phyloP scores from a whole-genome alignment of 306 rosid species.

The Dryas drummondii region DNA sequence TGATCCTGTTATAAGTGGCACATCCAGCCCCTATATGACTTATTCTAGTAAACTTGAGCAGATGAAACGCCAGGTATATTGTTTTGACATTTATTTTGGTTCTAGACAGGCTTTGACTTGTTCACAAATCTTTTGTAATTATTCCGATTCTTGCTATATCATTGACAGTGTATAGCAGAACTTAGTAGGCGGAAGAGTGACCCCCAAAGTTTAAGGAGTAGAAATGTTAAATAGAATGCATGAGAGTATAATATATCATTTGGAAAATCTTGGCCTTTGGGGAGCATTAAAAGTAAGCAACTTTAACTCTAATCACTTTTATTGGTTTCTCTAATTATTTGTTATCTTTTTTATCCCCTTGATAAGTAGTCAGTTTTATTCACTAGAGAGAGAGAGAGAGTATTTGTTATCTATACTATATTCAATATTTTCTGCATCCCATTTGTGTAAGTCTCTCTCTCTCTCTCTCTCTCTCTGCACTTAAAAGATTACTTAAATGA shows the following conservation, averaged over 20 bases:
- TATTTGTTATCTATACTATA: not conserved
- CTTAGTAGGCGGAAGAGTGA: slow-evolving; percentile 46
- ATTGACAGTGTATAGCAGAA: slow-evolving; percentile 58
- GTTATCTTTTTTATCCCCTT: not conserved
- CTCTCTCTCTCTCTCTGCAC: too few relatives aligned
- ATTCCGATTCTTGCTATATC: slow-evolving; percentile 21
- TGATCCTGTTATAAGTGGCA: slow-evolving; percentile 38
- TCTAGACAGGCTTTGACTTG: slow-evolving; percentile 13
- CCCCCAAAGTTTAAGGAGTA: slow-evolving; percentile 50
- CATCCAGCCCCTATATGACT: slow-evolving; percentile 31
- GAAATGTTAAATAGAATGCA: slow-evolving; percentile 69
- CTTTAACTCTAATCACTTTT: slow-evolving; percentile 16
- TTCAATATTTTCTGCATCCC: too few relatives aligned
- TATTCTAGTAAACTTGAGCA: slow-evolving; percentile 45
- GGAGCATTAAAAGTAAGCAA: slow-evolving; percentile 78
- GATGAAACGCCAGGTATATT: slow-evolving; percentile 64
- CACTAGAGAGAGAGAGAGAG: not conserved
- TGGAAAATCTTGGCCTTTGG: slow-evolving; percentile 75
- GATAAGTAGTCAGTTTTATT: not conserved
- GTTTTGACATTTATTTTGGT: slow-evolving; percentile 26
- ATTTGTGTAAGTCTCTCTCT: too few relatives aligned
- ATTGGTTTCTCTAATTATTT: slow-evolving; percentile 19
- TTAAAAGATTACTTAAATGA: too few relatives aligned
- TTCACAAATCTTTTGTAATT: slow-evolving; percentile 7
- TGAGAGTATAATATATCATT: slow-evolving; percentile 65